Percentiles rank a stretch among this genome's conserved stretches.
Conservation (phyloP, 345 rosid species). For the Populus davidiana region DNA sequence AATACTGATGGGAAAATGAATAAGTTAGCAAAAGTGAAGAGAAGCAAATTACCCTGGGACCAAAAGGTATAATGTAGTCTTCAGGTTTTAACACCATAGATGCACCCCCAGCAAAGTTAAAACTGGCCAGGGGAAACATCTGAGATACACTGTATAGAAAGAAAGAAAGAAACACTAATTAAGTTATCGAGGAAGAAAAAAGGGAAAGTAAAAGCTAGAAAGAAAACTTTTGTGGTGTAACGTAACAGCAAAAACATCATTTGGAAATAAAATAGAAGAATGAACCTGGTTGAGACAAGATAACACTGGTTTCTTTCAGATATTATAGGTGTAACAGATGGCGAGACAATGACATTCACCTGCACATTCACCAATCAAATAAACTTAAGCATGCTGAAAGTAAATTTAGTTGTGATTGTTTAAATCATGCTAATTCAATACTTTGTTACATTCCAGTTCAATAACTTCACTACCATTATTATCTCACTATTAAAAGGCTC, state of each 20-base stretch:
- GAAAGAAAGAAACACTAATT: background rate
- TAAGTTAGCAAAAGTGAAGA: constrained; percentile 1
- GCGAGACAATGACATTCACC: constrained; percentile 64
- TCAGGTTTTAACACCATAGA: constrained; percentile 67
- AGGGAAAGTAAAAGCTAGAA: background rate
- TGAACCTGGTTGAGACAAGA: constrained; percentile 64
- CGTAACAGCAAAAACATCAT: background rate
- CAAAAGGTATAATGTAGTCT: constrained; percentile 46
- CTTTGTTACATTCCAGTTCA: background rate
- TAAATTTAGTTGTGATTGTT: background rate
- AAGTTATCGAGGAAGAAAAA: background rate
- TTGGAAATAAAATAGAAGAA: constrained; percentile 16
- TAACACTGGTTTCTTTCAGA: constrained; percentile 65
- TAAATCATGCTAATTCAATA: background rate
- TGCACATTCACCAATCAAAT: constrained; percentile 30
- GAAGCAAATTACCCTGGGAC: constrained; percentile 50
- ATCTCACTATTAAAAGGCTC: background rate
- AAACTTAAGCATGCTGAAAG: constrained; percentile 6
- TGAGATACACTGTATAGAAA: constrained; percentile 33
- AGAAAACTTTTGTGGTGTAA: background rate
- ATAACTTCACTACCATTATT: background rate
- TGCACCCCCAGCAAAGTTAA: constrained; percentile 87
- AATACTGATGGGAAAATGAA: constrained; percentile 6
- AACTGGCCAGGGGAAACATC: constrained; percentile 76
- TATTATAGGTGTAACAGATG: constrained; percentile 45